Conservation (phyloP, 1,284 basidiomycete genomes). For the Ustilago loliicola region DNA sequence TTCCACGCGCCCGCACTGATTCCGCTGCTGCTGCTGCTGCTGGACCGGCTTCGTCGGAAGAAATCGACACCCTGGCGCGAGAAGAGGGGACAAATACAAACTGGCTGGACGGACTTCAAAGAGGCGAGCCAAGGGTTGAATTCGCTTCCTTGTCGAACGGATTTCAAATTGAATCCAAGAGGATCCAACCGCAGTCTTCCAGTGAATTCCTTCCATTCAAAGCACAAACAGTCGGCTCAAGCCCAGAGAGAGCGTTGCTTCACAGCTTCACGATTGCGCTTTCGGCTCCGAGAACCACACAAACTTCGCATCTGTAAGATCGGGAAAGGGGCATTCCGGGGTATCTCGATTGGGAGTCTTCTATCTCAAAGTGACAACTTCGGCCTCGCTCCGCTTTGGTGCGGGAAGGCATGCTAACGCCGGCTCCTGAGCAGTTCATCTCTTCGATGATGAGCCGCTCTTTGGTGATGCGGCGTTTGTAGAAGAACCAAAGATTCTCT, state of each 20-base stretch:
- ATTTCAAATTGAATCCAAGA: background rate
- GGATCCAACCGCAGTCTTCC: background rate
- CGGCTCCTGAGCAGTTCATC: background rate
- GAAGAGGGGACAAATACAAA: constrained; percentile 7
- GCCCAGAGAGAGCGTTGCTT: background rate
- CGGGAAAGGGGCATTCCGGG: background rate
- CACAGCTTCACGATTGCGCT: background rate
- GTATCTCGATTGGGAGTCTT: constrained; percentile 1
- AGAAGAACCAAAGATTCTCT: constrained; percentile 46
- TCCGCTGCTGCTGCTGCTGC: background rate
- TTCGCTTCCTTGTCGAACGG: background rate
- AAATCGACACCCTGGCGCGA: constrained; percentile 7
- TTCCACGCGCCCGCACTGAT: constrained; percentile 5
- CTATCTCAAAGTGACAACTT: background rate
- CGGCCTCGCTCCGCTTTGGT: background rate
- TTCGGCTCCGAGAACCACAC: background rate
- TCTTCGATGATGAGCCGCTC: constrained; percentile 10
- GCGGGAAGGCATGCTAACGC: background rate
- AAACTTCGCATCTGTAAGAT: background rate
- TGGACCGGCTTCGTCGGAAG: constrained; percentile 6
- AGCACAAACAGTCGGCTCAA: too few relatives aligned
- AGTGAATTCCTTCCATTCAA: background rate
- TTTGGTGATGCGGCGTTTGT: constrained; percentile 8
- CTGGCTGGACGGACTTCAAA: background rate
- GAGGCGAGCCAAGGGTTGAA: constrained; percentile 1